Base-by-base conservation (phyloP, 2,329 filamentous ascomycete species). In the Blastomyces percursus region DNA sequence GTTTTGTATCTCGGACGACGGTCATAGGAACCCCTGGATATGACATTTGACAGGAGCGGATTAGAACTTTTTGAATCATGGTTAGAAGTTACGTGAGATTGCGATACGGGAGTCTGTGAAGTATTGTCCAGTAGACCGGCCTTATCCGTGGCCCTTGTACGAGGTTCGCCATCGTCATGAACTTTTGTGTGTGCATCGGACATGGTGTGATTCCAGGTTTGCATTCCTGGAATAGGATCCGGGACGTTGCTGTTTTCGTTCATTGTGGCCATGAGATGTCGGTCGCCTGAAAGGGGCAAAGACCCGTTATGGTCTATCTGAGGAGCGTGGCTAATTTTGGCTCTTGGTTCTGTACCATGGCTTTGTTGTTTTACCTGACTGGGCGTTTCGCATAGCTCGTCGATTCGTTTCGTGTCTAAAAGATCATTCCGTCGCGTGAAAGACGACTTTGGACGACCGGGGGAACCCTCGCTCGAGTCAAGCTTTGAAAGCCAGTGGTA, bases 1-100 rank as follows among this genome's bases (percentile, higher is more conserved):
- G 82, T 86, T 71, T 81, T 87, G 66, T 80, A 75, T 38, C 85
- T 79, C 24, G 78, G 72, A 52, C 76, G 76, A 67, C 78, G 84
- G 61, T 82, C 78, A 63, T 16, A 38, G 58, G 3, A 30, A 3
- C 44, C 21, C 30, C 12, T 2, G 35, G 11, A 35, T 35, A 46
- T n/a, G 24, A 8, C 42, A 21, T 48, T 35, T 19, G 40, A 9
- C 19, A 48, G 12, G 12, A 12, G 24, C 14, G 38, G 56, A 30
- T 59, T 19, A 16, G 42, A 14, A 24, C 19, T 16, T 27, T 21
- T 21, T 3, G 21, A 38, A 27, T 42, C 54, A 16, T 12, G 35
- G n/a, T 56, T 27, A 6, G 54, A 12, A 16, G 24, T 14, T 16
- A 35, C n/a, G 4, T 24, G 8, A 14, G 5, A 3, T 0, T 40